Conservation (phyloP, 1,284 basidiomycete species). For the Ustilago bromivora region DNA sequence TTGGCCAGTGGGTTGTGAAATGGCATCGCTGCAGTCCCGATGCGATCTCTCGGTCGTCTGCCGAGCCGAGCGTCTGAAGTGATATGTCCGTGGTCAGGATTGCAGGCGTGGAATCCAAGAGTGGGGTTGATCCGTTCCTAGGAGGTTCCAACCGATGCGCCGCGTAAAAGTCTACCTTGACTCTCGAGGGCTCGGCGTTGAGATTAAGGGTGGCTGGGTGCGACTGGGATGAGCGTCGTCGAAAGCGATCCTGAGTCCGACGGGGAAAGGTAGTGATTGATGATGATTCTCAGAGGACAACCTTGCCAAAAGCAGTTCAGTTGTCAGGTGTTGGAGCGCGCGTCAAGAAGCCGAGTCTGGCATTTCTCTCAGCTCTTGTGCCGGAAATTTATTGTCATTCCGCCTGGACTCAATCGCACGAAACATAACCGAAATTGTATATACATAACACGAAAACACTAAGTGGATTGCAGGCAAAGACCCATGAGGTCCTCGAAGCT, state of each 20-base stretch:
- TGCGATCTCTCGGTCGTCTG: no score
- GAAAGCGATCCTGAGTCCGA: not conserved
- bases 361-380: not conserved
- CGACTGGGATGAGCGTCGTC: not conserved
- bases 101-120: not conserved
- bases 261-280: not conserved
- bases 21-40: conserved; percentile 31
- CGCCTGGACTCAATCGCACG: no score
- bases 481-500: no score
- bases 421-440: no score
- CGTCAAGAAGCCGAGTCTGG: conserved; percentile 1
- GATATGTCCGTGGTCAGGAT: not conserved
- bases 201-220: not conserved
- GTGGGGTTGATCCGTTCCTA: not conserved
- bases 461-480: no score
- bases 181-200: not conserved
- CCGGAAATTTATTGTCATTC: conserved; percentile 2
- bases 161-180: not conserved
- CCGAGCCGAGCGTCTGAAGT: no score
- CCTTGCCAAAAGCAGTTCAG: not conserved
- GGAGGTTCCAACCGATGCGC: not conserved
- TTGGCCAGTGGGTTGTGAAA: conserved; percentile 56
- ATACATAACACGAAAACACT: no score
- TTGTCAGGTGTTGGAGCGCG: not conserved
- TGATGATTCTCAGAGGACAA: not conserved